Evolutionary conservation across 176 grass and related monocot species (phyloP), one percentile per base, ranked within the genome.

Genomic region (Elymus sibiricus): DNA sequence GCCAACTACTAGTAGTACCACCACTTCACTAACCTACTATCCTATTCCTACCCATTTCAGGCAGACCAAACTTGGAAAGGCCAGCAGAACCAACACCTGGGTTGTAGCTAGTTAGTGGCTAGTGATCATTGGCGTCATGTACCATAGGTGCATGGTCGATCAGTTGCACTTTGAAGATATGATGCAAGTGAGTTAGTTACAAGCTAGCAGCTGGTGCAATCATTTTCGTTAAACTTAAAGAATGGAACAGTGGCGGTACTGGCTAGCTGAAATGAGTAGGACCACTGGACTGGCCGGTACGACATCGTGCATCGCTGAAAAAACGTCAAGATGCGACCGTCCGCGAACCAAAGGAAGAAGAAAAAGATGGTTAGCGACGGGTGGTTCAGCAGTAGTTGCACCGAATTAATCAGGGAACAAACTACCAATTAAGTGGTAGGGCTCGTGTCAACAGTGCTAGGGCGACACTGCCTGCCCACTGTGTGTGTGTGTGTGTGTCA

Each of bases 361-460:
- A 79, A 77, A 69, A 53, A 58, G 56, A 76, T 51, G 88, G 64
- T 58, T 29, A 77, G 63, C 70, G 35, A 77, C 44, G 55, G 79
- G 79, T 77, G 88, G 56, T 86, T 90, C 70, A 49, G 74, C 32
- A 59, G 89, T 77, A 6, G 83, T 67, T 85, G 60, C 83, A 85
- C 83, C 73, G 1, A 77, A 77, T 77, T 83, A 29, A 83, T 72
- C 11, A 59, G 67, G 31, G 15, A 8, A 59, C 73, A 85, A 53
- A 66, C 4, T 22, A 59, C 62, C 47, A 53, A 66, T 4, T 9
- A 55, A 77, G 21, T 21, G 70, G 56, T 64, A 44, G 70, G 81
- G 40, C 81, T 83, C 49, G 5, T 59, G 51, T 29, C 51, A 28
- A 83, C 67, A 64, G 14, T 32, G 16, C 38, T 60, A n/a, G 70